These are phyloP conservation scores for Ascochyta viciae-villosae DNA, from an alignment of 2,329 filamentous ascomycete species.

Conservation along the genomic window DNA sequence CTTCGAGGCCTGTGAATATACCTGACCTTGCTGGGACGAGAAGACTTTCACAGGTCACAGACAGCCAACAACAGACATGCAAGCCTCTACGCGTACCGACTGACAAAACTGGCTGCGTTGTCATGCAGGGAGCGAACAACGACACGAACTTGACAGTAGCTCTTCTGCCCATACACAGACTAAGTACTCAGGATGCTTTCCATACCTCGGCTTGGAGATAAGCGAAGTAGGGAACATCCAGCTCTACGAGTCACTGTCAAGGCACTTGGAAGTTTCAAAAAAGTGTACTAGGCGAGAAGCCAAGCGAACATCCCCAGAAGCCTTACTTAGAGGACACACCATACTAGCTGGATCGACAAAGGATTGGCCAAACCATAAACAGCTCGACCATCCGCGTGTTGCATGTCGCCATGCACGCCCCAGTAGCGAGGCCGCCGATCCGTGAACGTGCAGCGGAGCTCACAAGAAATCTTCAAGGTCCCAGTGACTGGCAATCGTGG, in stretches of 20 bases:
- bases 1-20: no score
- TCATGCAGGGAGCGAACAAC: no score
- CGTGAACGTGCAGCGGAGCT: neutral
- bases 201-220: no score
- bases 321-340: neutral
- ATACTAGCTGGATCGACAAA: neutral
- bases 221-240: neutral
- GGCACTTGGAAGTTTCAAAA: neutral
- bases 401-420: neutral
- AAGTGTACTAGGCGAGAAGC: neutral
- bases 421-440: neutral
- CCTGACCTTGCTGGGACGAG: no score
- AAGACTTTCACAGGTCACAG: no score
- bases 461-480: neutral
- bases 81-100: no score
- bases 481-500: neutral
- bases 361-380: neutral
- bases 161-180: neutral
- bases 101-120: no score
- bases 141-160: no score
- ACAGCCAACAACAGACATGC: no score
- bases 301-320: neutral
- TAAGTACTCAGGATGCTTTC: neutral
- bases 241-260: neutral
- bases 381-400: conserved; percentile 10